Evolutionary conservation across 768 basidiomycete genomes (phyloP), one percentile per base, ranked within the genome.

Genomic region (Pleurotus tuber-regium): DNA sequence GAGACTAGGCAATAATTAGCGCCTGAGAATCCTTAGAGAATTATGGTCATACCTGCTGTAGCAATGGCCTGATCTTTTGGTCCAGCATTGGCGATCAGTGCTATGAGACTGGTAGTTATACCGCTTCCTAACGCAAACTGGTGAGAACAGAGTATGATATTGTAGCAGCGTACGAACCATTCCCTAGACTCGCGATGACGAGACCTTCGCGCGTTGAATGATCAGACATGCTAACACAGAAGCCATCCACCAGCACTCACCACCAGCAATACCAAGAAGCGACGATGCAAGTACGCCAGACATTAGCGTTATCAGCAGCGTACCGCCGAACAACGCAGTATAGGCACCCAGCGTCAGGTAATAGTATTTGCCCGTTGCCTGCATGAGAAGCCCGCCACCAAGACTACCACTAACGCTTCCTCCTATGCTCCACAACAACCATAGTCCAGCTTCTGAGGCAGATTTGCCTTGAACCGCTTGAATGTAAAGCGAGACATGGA

Each of bases 11-110:
- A n/a, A 14, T 36, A 36, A 36, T 36, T 36, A 36, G 3, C n/a
- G n/a, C n/a, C n/a, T n/a, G n/a, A n/a, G n/a, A n/a, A n/a, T n/a
- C n/a, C n/a, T n/a, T n/a, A n/a, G n/a, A n/a, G n/a, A n/a, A n/a
- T n/a, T n/a, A n/a, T n/a, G n/a, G n/a, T n/a, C 71, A 4, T 30
- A 79, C 83, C 79, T 30, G 83, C 83, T 8, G 82, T 86, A 1
- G 83, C 82, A 31, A 84, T 78, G 6, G 83, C 84, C 59, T 85
- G 83, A 58, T 85, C 80, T 28, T 67, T 73, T 18, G 73, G 72
- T 0, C 83, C 81, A 1, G 82, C 82, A 61, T 84, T 84, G 2
- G 83, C 79, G 30, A 85, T 83, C 36, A 85, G 64, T 1, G 82
- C 76, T 18, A 85, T 74, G 25, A 86, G 66, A 26, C 77, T 80